A percentile compares a stretch with the other conserved stretches of the same genome.
Conservation (phyloP, 1,284 basidiomycete species). For the Neonothopanus nambi region DNA sequence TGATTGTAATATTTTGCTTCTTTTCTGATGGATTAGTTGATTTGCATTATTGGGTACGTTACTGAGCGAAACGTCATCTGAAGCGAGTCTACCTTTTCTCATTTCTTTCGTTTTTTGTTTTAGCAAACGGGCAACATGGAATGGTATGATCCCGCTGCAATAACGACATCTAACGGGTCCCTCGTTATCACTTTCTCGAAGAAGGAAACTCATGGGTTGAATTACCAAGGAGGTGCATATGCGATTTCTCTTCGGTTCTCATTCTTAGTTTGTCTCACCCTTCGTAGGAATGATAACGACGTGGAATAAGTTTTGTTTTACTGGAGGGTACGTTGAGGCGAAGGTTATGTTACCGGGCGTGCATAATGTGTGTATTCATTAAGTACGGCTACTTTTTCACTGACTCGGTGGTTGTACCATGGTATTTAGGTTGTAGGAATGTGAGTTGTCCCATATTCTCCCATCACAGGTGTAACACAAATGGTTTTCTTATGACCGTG, state of each 20-base stretch:
- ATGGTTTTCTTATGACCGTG: no score
- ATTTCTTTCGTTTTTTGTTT: not conserved
- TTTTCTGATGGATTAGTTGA: not conserved
- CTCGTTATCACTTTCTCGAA: conserved; percentile 12
- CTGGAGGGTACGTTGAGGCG: conserved; percentile 44
- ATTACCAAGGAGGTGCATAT: conserved; percentile 11
- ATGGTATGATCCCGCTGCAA: conserved; percentile 21
- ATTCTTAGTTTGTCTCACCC: no score
- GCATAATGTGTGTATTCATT: conserved; percentile 10
- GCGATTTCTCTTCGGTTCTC: no score
- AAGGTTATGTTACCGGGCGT: conserved; percentile 15
- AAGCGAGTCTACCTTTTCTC: not conserved
- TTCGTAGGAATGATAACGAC: no score
- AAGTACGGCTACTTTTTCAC: conserved; percentile 3
- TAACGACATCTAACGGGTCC: conserved; percentile 14
- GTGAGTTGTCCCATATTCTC: not conserved
- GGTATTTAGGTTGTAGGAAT: no score
- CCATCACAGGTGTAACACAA: no score
- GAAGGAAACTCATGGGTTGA: conserved; percentile 4
- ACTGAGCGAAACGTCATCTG: no score
- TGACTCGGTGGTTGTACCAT: no score
- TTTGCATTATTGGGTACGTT: conserved; percentile 9
- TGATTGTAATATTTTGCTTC: not conserved
- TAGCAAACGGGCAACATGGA: conserved; percentile 14
- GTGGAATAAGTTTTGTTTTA: conserved; percentile 59